phyloP scores from a whole-genome alignment of 768 basidiomycete genomes.

The Mycena galericulata region DNA sequence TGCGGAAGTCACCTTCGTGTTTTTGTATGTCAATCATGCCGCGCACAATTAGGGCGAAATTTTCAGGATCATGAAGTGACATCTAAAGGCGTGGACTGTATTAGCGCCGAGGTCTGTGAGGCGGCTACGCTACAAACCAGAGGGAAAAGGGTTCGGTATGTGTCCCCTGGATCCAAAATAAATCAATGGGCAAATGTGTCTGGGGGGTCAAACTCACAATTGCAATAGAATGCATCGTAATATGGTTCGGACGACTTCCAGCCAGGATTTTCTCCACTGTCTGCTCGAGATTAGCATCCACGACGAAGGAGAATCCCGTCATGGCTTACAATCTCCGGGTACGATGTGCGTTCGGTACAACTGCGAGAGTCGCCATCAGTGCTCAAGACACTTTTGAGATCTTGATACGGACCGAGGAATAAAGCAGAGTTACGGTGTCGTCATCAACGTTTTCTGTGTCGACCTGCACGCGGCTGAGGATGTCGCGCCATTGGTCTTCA shows the following conservation, averaged over 20 bases:
- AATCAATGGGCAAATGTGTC: not conserved
- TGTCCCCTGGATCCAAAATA: slow-evolving; percentile 56
- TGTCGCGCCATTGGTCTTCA: slow-evolving; percentile 66
- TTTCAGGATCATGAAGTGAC: slow-evolving; percentile 72
- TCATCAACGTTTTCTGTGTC: slow-evolving; percentile 58
- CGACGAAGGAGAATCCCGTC: not conserved
- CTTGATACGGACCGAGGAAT: slow-evolving; percentile 61
- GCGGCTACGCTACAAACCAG: slow-evolving; percentile 39
- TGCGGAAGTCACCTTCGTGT: slow-evolving; percentile 61
- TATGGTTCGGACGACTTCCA: slow-evolving; percentile 77
- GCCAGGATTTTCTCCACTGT: slow-evolving; percentile 72
- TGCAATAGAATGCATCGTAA: slow-evolving; percentile 77
- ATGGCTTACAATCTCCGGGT: slow-evolving; percentile 69
- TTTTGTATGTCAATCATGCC: slow-evolving; percentile 77
- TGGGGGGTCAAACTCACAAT: slow-evolving; percentile 52
- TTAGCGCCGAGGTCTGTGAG: too few relatives aligned
- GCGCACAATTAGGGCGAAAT: slow-evolving; percentile 69
- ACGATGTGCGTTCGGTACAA: slow-evolving; percentile 72
- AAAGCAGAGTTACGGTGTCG: slow-evolving; percentile 67
- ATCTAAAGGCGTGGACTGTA: slow-evolving; percentile 40
- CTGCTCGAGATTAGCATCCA: slow-evolving; percentile 41
- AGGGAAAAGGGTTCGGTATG: slow-evolving; percentile 71
- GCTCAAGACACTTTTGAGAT: not conserved
- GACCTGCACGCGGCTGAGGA: slow-evolving; percentile 66
- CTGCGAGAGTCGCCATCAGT: slow-evolving; percentile 38